These are phyloP conservation scores for Suillus bovinus DNA, from an alignment of 768 basidiomycete species.

Conservation along the genomic window DNA sequence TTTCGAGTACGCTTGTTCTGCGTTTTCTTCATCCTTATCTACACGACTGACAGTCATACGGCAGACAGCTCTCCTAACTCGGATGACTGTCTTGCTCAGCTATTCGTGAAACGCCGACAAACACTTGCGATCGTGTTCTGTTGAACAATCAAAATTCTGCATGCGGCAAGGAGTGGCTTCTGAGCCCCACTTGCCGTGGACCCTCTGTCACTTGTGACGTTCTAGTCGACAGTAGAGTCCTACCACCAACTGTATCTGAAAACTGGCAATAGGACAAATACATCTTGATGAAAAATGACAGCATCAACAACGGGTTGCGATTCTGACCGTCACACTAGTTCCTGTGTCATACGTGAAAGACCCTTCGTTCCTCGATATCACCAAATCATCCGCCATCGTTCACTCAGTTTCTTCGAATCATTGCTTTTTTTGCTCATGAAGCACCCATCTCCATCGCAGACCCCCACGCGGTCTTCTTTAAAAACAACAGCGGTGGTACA, in stretches of 20 bases:
- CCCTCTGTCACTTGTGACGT: not conserved
- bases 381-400: slow-evolving; percentile 59
- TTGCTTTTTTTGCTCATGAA: slow-evolving; percentile 75
- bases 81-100: not conserved
- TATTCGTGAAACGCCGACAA: slow-evolving; percentile 7
- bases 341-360: slow-evolving; percentile 18
- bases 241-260: not conserved
- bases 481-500: slow-evolving; percentile 65
- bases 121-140: not conserved
- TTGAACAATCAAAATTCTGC: slow-evolving; percentile 9
- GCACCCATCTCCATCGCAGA: slow-evolving; percentile 66
- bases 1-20: not conserved
- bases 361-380: slow-evolving; percentile 52
- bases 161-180: not conserved
- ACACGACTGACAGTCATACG: slow-evolving; percentile 13
- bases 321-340: slow-evolving; percentile 6
- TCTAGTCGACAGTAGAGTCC: not conserved
- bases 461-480: slow-evolving; percentile 76
- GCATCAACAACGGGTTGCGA: slow-evolving; percentile 1
- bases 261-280: not conserved
- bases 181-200: slow-evolving; percentile 3
- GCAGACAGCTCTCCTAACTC: not conserved
- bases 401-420: slow-evolving; percentile 59
- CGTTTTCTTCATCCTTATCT: slow-evolving; percentile 9
- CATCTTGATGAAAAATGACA: slow-evolving; percentile 7